These are phyloP conservation scores for Poronia punctata DNA, from an alignment of 495 filamentous ascomycete species.

Conservation along the genomic window DNA sequence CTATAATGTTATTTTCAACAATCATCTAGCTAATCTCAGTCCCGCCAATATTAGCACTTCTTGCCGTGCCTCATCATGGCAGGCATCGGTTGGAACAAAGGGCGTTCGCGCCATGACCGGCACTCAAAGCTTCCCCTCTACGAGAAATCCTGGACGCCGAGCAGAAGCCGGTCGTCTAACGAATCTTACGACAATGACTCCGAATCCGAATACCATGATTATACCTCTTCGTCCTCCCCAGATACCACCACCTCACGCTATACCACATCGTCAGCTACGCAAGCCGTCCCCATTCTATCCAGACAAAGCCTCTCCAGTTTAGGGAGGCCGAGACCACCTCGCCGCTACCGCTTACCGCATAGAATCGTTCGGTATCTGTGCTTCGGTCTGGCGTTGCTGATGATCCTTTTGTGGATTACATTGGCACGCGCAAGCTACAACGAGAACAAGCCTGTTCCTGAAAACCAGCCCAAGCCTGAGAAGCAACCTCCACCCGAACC, in stretches of 20 bases:
- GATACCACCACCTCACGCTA: slow-evolving; percentile 39
- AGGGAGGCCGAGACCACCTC: slow-evolving; percentile 30
- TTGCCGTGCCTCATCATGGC: slow-evolving; percentile 19
- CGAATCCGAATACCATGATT: slow-evolving; percentile 37
- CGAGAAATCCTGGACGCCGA: slow-evolving; percentile 24
- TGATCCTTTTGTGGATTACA: slow-evolving; percentile 65
- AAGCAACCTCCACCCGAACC: slow-evolving; percentile 41
- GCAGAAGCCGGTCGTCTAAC: slow-evolving; percentile 39
- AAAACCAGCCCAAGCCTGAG: slow-evolving; percentile 44
- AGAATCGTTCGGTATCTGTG: slow-evolving; percentile 66
- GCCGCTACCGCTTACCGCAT: slow-evolving; percentile 55
- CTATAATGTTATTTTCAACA: too few species aligned
- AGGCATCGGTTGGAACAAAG: slow-evolving; percentile 18
- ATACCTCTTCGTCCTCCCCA: slow-evolving; percentile 34
- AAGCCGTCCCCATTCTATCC: slow-evolving; percentile 47
- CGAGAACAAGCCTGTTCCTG: slow-evolving; percentile 53
- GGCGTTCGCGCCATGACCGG: slow-evolving; percentile 29
- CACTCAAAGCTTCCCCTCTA: slow-evolving; percentile 37
- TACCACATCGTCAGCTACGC: slow-evolving; percentile 46
- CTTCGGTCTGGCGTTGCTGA: slow-evolving; percentile 55
- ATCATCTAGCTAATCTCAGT: too few species aligned
- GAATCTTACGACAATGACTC: slow-evolving; percentile 33
- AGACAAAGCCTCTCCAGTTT: slow-evolving; percentile 32
- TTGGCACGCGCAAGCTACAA: slow-evolving; percentile 63
- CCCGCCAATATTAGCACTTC: too few species aligned